A percentile compares a stretch with the other conserved stretches of the same genome.
Conservation (phyloP, 352 stramenopile genomes). For the Ochromonadaceae sp. region DNA sequence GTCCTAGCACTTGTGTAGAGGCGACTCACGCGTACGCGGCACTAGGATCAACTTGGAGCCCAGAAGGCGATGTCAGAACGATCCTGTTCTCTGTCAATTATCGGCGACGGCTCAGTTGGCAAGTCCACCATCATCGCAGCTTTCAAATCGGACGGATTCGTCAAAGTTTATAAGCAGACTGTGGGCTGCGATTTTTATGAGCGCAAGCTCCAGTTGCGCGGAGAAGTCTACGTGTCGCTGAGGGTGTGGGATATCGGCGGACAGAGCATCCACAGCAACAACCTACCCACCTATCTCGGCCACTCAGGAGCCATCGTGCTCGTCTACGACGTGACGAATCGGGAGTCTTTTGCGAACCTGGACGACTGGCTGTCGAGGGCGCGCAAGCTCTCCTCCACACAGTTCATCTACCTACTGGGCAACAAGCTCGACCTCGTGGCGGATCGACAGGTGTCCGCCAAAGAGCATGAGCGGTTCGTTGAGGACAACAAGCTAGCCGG, state of each 20-base stretch:
- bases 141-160: constrained; percentile 68
- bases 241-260: constrained; percentile 73
- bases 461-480: constrained; percentile 71
- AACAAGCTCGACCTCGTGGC: constrained; percentile 68
- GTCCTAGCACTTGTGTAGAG: no score
- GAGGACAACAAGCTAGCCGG: constrained; percentile 62
- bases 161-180: constrained; percentile 71
- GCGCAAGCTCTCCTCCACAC: constrained; percentile 51
- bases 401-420: constrained; percentile 59
- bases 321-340: constrained; percentile 78
- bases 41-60: no score
- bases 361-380: constrained; percentile 72
- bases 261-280: constrained; percentile 49
- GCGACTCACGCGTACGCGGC: no score
- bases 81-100: constrained; percentile 44
- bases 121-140: constrained; percentile 72
- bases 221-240: constrained; percentile 56
- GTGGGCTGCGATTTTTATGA: constrained; percentile 75
- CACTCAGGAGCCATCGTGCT: constrained; percentile 59
- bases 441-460: constrained; percentile 54
- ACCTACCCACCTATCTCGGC: constrained; percentile 66
- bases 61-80: background rate
- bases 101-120: constrained; percentile 65
- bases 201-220: constrained; percentile 55
- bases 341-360: constrained; percentile 73